Evolutionary conservation across 169 alveolate species (phyloP).

Genomic region (Plasmodium billcollinsi): DNA sequence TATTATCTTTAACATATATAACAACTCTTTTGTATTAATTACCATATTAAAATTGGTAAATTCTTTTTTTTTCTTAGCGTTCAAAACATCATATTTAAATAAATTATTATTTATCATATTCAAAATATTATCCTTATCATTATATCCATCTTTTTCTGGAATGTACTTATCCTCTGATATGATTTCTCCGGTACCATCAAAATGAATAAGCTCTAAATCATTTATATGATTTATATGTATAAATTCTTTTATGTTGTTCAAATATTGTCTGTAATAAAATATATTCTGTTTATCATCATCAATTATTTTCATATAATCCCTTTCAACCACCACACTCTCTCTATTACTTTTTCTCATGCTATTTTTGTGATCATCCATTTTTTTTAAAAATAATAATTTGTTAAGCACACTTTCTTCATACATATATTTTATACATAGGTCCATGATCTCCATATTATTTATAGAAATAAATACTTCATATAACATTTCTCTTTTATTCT

Average conservation of each 20-base stretch:
- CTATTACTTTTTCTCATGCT: background rate
- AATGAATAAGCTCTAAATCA: background rate
- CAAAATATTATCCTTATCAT: too few relatives aligned
- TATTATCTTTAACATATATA: slow-evolving; percentile 9
- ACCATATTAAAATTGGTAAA: too few relatives aligned
- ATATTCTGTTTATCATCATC: slow-evolving; percentile 15
- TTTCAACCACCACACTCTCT: background rate
- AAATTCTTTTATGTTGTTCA: slow-evolving; percentile 1
- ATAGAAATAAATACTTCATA: slow-evolving; percentile 13
- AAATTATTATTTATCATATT: too few relatives aligned
- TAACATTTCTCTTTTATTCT: background rate
- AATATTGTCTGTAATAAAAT: slow-evolving; percentile 12
- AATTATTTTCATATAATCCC: slow-evolving; percentile 2
- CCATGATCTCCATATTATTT: slow-evolving; percentile 55
- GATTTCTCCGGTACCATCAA: background rate
- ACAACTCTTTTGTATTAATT: background rate
- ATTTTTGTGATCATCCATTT: background rate
- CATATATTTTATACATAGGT: slow-evolving; percentile 35
- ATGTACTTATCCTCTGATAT: background rate
- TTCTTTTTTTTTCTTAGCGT: too few relatives aligned
- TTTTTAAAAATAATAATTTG: background rate
- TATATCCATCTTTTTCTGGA: too few relatives aligned
- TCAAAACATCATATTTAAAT: too few relatives aligned
- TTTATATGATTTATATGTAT: slow-evolving; percentile 19
- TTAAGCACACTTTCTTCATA: slow-evolving; percentile 43